A percentile compares a stretch with the other conserved stretches of the same genome.
Conservation (phyloP, 2,329 filamentous ascomycete genomes). For the Fusarium aywerte region DNA sequence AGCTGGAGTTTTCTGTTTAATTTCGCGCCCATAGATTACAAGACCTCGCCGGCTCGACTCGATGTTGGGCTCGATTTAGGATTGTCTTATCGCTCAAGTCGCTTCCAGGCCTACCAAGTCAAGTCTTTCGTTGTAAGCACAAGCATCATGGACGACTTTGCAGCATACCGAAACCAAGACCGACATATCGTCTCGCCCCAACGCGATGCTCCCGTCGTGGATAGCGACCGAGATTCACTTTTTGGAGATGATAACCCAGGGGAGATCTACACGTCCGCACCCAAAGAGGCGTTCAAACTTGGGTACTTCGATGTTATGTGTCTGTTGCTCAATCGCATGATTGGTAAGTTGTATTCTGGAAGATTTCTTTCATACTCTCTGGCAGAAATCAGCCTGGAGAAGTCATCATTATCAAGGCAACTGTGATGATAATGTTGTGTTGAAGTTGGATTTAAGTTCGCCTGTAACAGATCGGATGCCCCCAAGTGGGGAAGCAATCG, state of each 20-base stretch:
- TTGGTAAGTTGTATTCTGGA: slow-evolving; percentile 46
- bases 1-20: slow-evolving; percentile 2
- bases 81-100: slow-evolving; percentile 2
- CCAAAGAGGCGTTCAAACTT: slow-evolving; percentile 50
- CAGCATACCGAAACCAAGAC: slow-evolving; percentile 28
- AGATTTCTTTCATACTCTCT: too few species aligned
- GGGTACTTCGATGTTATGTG: slow-evolving; percentile 53
- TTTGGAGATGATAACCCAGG: slow-evolving; percentile 38
- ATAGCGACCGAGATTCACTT: slow-evolving; percentile 39
- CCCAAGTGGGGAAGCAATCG: slow-evolving; percentile 39
- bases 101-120: neutral
- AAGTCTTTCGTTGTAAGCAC: neutral
- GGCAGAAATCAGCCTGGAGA: too few species aligned
- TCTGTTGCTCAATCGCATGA: slow-evolving; percentile 52
- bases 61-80: slow-evolving; percentile 13
- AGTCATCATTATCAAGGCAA: too few species aligned
- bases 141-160: slow-evolving; percentile 47
- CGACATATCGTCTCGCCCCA: slow-evolving; percentile 5
- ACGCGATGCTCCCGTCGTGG: slow-evolving; percentile 10
- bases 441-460: slow-evolving; percentile 42
- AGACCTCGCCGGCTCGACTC: neutral
- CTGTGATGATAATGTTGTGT: slow-evolving; percentile 6
- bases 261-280: slow-evolving; percentile 50
- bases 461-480: neutral
- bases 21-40: neutral